These are phyloP conservation scores for Pyrenochaeta sp. DNA, from an alignment of 2,329 filamentous ascomycete species.

Conservation along the genomic window DNA sequence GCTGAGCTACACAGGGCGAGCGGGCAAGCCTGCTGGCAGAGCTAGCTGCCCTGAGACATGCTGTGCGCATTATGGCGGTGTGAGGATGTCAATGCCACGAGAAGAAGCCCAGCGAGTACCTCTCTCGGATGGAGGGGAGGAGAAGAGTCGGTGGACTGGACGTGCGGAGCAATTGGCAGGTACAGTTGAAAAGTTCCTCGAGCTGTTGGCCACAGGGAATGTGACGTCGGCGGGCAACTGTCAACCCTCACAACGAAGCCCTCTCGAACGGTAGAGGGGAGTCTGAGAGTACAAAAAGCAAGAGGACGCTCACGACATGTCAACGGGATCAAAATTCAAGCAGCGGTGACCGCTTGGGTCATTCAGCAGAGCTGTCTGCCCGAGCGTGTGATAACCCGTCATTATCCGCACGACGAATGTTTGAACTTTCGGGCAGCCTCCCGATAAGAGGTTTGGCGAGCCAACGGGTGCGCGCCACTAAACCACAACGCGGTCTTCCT, in stretches of 20 bases:
- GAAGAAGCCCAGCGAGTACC: constrained; percentile 1
- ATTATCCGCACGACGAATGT: constrained; percentile 20
- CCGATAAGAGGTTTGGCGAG: constrained; percentile 21
- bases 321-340: constrained; percentile 1
- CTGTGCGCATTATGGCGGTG: constrained; percentile 39
- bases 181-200: not conserved
- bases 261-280: not conserved
- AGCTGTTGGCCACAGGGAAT: not conserved
- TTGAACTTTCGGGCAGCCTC: not conserved
- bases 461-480: constrained; percentile 19
- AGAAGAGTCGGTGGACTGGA: not conserved
- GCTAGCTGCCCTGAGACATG: constrained; percentile 43
- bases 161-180: not conserved
- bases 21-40: constrained; percentile 37
- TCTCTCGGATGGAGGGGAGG: not conserved
- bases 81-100: constrained; percentile 3
- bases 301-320: constrained; percentile 9
- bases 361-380: not conserved
- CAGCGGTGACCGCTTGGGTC: constrained; percentile 7
- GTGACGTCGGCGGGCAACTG: constrained; percentile 3
- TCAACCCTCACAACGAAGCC: not conserved
- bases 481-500: constrained; percentile 18
- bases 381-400: constrained; percentile 16
- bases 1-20: constrained; percentile 27
- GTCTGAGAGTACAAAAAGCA: not conserved